Evolutionary conservation across 2,329 filamentous ascomycete genomes (phyloP).

Genomic region (Aspergillus awamori): DNA sequence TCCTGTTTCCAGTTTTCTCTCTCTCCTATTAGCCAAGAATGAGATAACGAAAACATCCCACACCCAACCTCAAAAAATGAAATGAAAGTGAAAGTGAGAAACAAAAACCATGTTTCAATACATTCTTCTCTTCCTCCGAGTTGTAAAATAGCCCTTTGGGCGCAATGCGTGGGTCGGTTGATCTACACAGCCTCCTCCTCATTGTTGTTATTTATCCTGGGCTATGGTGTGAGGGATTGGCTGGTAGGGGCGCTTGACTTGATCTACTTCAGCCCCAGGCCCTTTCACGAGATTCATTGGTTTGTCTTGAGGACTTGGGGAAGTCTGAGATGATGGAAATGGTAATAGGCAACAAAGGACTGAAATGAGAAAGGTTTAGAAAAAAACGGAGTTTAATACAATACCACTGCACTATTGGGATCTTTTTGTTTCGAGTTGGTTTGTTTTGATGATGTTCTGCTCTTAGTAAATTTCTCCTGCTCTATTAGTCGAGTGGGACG

Average conservation of each 20-base stretch:
- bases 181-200: too few species aligned
- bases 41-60: conserved; percentile 28
- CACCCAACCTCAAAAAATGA: conserved; percentile 18
- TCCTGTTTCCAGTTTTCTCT: conserved; percentile 21
- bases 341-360: too few species aligned
- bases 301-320: too few species aligned
- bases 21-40: conserved; percentile 27
- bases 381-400: conserved; percentile 18
- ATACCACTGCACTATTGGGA: conserved; percentile 19
- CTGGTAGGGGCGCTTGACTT: too few species aligned
- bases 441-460: background rate
- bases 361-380: conserved; percentile 11
- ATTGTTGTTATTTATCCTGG: too few species aligned
- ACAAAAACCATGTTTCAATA: background rate
- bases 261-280: too few species aligned
- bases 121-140: background rate
- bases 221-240: too few species aligned
- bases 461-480: background rate
- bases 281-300: too few species aligned
- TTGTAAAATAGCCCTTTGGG: too few species aligned
- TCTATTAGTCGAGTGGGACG: too few species aligned
- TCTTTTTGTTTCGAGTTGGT: conserved; percentile 3
- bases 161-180: too few species aligned
- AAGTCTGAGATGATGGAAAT: background rate
- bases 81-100: conserved; percentile 13